Conservation (phyloP, 1,284 basidiomycete species). For the Inonotus obliquus region DNA sequence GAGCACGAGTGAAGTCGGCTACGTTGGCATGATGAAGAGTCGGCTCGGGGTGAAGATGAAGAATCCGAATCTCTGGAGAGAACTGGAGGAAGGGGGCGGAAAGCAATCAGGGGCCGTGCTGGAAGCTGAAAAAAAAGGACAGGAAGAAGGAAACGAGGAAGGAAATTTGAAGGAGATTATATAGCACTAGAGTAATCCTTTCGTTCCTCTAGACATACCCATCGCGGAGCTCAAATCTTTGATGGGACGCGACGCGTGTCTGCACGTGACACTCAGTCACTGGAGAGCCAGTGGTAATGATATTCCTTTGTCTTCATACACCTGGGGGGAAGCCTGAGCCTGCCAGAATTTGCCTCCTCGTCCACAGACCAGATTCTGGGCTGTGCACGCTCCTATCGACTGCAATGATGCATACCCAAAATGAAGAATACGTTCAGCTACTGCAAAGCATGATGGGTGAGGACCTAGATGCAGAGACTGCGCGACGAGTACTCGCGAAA, state of each 20-base stretch:
- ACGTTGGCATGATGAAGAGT: constrained; percentile 49
- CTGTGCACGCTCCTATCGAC: background rate
- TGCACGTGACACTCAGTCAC: too few relatives aligned
- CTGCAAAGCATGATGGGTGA: constrained; percentile 37
- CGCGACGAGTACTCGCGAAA: constrained; percentile 49
- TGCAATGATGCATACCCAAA: constrained; percentile 1
- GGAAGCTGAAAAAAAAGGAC: background rate
- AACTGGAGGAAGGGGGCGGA: constrained; percentile 35
- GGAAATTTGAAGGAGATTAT: background rate
- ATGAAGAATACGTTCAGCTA: constrained; percentile 28
- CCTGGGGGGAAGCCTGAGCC: too few relatives aligned
- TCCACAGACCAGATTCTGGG: too few relatives aligned
- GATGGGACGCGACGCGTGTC: background rate
- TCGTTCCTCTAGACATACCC: background rate
- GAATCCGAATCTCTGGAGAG: constrained; percentile 39
- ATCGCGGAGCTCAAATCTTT: background rate
- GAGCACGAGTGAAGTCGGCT: constrained; percentile 57
- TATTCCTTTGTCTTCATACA: background rate
- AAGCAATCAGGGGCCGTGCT: constrained; percentile 26
- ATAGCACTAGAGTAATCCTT: background rate
- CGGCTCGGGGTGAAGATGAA: constrained; percentile 46
- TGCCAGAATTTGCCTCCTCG: too few relatives aligned
- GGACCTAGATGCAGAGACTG: constrained; percentile 40
- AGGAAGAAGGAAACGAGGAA: background rate
- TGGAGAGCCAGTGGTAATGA: too few relatives aligned